phyloP scores from a whole-genome alignment of 306 rosid genomes.

The Malus domestica region ASM211411v1 NC_041798.1:30459501-30460000 shows the following conservation, averaged over 20 bases:
- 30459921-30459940: background rate
- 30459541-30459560: slow-evolving; percentile 26
- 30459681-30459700: background rate
- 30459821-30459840: background rate
- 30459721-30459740: background rate
- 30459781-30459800: background rate
- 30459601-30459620: slow-evolving; percentile 13
- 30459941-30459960: background rate
- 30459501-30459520: slow-evolving; percentile 77
- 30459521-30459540: slow-evolving; percentile 45
- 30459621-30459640: background rate
- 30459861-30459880: background rate
- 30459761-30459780: background rate
- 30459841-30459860: background rate
- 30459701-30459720: background rate
- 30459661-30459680: background rate
- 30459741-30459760: background rate
- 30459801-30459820: background rate
- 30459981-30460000: background rate
- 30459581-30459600: slow-evolving; percentile 17
- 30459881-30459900: background rate
- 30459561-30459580: slow-evolving; percentile 52
- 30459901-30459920: background rate
- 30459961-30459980: background rate
- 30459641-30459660: background rate